Evolutionary conservation across 352 stramenopile genomes (phyloP).

Genomic region (Globisporangium nagaii): DNA sequence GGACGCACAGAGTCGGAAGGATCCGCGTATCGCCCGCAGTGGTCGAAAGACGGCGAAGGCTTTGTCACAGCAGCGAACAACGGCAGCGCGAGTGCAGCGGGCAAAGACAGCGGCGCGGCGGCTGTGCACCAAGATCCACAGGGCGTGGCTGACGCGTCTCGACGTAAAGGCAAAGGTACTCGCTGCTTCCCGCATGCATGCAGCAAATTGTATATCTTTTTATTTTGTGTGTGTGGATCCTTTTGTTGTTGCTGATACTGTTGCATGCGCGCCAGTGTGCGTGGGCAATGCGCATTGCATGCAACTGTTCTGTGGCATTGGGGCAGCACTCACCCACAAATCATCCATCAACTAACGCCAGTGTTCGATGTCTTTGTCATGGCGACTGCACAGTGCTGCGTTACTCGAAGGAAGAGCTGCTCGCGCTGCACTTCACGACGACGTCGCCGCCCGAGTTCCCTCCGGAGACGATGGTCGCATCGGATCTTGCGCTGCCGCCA

Average conservation of each 20-base stretch:
- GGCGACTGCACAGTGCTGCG: conserved; percentile 53
- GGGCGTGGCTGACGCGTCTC: conserved; percentile 17
- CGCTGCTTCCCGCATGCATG: neutral
- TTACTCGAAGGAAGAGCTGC: conserved; percentile 76
- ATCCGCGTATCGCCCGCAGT: conserved; percentile 73
- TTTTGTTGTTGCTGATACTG: neutral
- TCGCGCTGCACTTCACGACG: conserved; percentile 65
- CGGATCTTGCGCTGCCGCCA: conserved; percentile 57
- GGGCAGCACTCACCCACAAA: too few species aligned
- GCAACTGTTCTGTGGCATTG: neutral
- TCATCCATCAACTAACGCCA: too few species aligned
- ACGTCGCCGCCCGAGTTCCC: conserved; percentile 43
- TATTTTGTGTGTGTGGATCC: neutral
- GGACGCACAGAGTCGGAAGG: conserved; percentile 64
- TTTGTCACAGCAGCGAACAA: conserved; percentile 52
- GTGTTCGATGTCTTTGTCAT: neutral
- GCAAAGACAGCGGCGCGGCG: conserved; percentile 23
- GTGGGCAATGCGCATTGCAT: neutral
- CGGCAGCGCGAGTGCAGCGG: conserved; percentile 4
- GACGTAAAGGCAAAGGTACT: conserved; percentile 77
- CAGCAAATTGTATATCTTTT: conserved; percentile 1
- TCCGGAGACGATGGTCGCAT: conserved; percentile 59
- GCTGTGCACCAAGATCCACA: conserved; percentile 10
- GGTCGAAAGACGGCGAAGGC: conserved; percentile 82
- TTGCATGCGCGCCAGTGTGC: neutral